phyloP scores from a whole-genome alignment of 2,329 filamentous ascomycete genomes.

The Dryadomyces quercivorus region DNA sequence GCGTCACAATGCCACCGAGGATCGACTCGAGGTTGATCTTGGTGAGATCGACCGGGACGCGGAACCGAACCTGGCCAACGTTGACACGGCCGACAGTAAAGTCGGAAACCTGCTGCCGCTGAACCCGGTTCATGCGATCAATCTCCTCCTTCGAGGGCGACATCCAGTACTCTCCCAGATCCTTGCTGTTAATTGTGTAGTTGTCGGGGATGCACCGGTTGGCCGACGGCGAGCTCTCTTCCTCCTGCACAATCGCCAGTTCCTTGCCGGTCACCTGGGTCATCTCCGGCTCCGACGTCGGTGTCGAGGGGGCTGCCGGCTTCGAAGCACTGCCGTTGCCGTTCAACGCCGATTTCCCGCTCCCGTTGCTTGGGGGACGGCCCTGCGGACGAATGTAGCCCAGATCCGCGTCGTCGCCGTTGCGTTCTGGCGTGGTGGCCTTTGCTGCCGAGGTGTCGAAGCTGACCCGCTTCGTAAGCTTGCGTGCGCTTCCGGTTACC shows the following conservation, averaged over 20 bases:
- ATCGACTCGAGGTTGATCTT: constrained; percentile 70
- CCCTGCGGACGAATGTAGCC: constrained; percentile 44
- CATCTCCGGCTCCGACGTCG: constrained; percentile 37
- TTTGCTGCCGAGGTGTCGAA: constrained; percentile 58
- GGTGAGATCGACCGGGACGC: constrained; percentile 70
- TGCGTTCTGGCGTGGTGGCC: constrained; percentile 12
- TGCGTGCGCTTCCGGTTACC: constrained; percentile 25
- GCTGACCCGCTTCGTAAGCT: constrained; percentile 76
- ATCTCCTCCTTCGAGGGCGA: constrained; percentile 64
- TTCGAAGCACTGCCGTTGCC: constrained; percentile 20
- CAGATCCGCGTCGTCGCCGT: constrained; percentile 43
- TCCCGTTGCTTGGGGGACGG: constrained; percentile 27
- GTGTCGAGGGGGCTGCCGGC: not conserved
- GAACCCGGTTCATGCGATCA: constrained; percentile 63
- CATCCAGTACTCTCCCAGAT: constrained; percentile 72
- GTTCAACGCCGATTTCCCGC: constrained; percentile 20
- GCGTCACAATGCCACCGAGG: constrained; percentile 60
- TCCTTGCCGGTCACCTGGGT: constrained; percentile 64
- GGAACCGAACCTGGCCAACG: constrained; percentile 73
- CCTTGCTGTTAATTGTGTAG: constrained; percentile 20
- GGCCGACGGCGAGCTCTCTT: constrained; percentile 35
- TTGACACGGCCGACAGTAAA: constrained; percentile 76
- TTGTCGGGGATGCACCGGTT: constrained; percentile 12
- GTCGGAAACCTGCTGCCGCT: constrained; percentile 60
- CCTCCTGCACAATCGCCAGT: constrained; percentile 69